Conservation (phyloP, 495 filamentous ascomycete genomes). For the Clavariopsis aquatica region DNA sequence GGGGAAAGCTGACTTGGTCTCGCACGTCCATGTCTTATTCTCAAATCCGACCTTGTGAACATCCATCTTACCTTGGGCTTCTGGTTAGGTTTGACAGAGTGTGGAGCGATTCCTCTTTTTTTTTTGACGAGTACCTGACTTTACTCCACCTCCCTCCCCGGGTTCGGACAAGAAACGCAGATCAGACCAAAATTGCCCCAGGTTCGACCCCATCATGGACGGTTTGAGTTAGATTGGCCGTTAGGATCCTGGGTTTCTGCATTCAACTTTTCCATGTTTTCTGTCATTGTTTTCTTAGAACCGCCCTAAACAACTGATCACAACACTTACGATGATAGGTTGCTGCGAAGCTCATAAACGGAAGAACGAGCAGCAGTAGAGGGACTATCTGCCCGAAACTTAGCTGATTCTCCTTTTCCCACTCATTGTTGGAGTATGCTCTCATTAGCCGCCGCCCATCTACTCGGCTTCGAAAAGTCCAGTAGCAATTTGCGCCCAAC, state of each 20-base stretch:
- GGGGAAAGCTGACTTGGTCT: no score
- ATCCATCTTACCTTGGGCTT: no score
- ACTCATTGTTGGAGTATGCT: not conserved
- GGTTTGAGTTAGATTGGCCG: not conserved
- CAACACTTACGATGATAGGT: slow-evolving; percentile 1
- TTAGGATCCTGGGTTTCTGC: not conserved
- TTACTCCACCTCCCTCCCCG: no score
- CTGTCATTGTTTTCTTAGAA: not conserved
- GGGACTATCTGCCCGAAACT: slow-evolving; percentile 10
- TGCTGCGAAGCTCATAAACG: slow-evolving; percentile 2
- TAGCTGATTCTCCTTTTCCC: not conserved
- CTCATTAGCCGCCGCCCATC: not conserved
- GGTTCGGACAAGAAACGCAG: no score
- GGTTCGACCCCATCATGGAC: no score
- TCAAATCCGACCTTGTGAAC: no score
- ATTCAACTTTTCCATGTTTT: not conserved
- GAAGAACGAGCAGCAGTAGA: slow-evolving; percentile 1
- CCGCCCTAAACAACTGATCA: not conserved
- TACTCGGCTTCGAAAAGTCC: not conserved
- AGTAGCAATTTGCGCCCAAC: not conserved
- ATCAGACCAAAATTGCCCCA: no score
- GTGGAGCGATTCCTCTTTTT: no score
- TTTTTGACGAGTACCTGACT: no score
- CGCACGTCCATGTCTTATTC: no score
- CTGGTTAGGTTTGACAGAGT: no score